Evolutionary conservation across 345 rosid species (phyloP), one percentile per base, ranked within the genome.

Genomic region (Hibiscus trionum): DNA sequence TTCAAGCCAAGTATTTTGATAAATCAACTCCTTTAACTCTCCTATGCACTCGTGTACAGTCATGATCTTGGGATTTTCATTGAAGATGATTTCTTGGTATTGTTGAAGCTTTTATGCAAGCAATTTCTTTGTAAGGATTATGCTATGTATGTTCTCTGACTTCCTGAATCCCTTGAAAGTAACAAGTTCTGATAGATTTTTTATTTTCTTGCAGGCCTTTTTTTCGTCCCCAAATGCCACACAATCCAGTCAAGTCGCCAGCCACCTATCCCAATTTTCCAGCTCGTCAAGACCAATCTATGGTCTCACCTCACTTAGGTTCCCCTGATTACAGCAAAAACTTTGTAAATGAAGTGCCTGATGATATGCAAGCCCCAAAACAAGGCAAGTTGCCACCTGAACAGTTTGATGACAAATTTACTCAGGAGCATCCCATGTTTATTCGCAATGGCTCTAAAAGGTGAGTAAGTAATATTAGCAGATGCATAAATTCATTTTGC

Each of bases 281-380:
- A 61, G 61, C 77, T 80, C 78, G 49, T 70, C 80, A 79, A 77
- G 83, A 84, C 50, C 73, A 55, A 64, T 73, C 79, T 46, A 61
- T 80, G 70, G 77, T 68, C 62, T 59, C 78, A 44, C 58, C 89
- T 46, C 68, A 72, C 49, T 68, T 67, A 39, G 75, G 75, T 58
- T 75, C 79, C 52, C 44, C 79, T 72, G 73, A 61, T 78, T 62
- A 78, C 63, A 66, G 72, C 49, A 78, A 72, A 62, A 74, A 76
- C 73, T 66, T 47, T 71, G 37, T 15, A 17, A 61, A 53, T 70
- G 84, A 81, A 66, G 73, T 53, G 71, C 76, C 73, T 68, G 81
- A 83, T 73, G 81, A 83, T 73, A 79, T 74, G 44, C 84, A 81
- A 78, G 82, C 35, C 61, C 82, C 86, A 63, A 84, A 82, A 72